These are phyloP conservation scores for Solanum chiquidenum DNA, from an alignment of 257 asterid species.

Conservation along the genomic window DNA sequence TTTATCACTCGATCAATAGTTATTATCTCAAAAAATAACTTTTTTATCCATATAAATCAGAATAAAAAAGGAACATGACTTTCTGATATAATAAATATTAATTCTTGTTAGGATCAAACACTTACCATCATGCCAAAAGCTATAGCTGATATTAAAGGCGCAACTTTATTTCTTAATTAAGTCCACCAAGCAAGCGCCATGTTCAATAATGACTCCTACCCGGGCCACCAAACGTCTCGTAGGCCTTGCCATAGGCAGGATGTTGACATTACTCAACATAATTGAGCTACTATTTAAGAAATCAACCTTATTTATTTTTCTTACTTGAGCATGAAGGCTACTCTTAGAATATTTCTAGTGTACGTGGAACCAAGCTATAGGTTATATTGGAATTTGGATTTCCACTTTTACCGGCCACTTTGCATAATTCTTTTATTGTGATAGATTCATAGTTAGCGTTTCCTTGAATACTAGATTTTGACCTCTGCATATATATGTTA, in stretches of 20 bases:
- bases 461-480: not conserved
- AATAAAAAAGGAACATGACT: not conserved
- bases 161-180: too few relatives aligned
- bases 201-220: too few relatives aligned
- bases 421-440: not conserved
- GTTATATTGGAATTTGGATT: not conserved
- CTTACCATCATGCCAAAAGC: too few relatives aligned
- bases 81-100: too few relatives aligned
- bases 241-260: too few relatives aligned
- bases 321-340: not conserved
- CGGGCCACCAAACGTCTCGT: too few relatives aligned
- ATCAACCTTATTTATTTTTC: not conserved
- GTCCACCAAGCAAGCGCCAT: too few relatives aligned
- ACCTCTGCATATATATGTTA: not conserved
- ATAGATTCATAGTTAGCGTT: not conserved
- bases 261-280: too few relatives aligned
- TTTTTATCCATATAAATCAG: not conserved
- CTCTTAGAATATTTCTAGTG: not conserved
- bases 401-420: not conserved
- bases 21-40: not conserved
- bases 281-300: not conserved
- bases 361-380: not conserved
- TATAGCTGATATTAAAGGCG: too few relatives aligned
- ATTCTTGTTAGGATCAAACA: too few relatives aligned
- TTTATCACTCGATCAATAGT: not conserved